Conservation (phyloP, 2,329 filamentous ascomycete species). For the Pseudogymnoascus sp. region DNA sequence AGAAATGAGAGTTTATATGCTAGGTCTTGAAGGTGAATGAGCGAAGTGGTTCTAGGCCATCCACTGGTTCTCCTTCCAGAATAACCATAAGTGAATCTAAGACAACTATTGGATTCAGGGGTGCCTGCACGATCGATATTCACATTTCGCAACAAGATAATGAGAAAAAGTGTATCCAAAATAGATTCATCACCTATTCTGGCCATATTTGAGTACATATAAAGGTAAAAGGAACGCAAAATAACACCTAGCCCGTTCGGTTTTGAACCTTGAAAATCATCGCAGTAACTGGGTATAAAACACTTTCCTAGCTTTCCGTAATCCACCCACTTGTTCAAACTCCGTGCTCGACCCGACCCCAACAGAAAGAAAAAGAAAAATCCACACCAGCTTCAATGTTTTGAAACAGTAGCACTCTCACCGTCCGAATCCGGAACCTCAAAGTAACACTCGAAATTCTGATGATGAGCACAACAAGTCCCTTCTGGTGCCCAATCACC, state of each 20-base stretch:
- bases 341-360: neutral
- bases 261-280: neutral
- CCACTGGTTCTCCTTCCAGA: neutral
- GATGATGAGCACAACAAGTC: neutral
- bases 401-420: neutral
- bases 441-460: neutral
- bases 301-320: neutral
- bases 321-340: neutral
- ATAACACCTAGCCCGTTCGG: neutral
- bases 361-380: neutral
- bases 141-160: neutral
- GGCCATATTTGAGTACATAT: neutral
- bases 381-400: neutral
- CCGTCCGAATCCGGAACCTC: neutral
- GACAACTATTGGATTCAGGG: neutral
- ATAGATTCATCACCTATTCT: slow-evolving; percentile 1
- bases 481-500: neutral
- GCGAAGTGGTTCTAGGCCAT: neutral
- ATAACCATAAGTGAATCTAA: neutral
- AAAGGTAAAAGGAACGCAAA: neutral
- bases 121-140: neutral
- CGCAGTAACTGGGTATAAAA: neutral
- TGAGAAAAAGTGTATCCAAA: neutral
- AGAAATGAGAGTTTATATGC: neutral
- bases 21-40: neutral